Evolutionary conservation across 2,329 filamentous ascomycete species (phyloP).

Genomic region (Fusarium circinatum): DNA sequence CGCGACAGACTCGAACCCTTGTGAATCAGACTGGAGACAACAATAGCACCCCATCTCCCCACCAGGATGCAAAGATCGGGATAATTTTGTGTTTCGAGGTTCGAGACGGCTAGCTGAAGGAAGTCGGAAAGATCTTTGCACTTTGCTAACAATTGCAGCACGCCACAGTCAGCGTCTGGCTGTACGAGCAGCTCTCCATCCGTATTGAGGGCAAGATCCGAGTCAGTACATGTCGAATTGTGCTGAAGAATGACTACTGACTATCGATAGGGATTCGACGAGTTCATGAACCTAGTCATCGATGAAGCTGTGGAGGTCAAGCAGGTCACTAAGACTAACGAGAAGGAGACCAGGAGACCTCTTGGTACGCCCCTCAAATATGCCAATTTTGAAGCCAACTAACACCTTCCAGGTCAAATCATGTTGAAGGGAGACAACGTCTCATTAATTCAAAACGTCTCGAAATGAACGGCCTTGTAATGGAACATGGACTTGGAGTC

Average conservation of each 20-base stretch:
- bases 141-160: slow-evolving; percentile 61
- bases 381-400: background rate
- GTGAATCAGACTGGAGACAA: background rate
- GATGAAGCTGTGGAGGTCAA: slow-evolving; percentile 96
- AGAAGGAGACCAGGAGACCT: slow-evolving; percentile 78
- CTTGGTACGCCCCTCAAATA: slow-evolving; percentile 68
- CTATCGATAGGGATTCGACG: slow-evolving; percentile 85
- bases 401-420: slow-evolving; percentile 73
- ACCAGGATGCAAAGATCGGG: background rate
- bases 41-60: background rate
- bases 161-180: slow-evolving; percentile 90
- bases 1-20: background rate
- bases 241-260: background rate
- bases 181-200: slow-evolving; percentile 94
- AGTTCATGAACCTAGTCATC: slow-evolving; percentile 99
- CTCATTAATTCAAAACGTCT: slow-evolving; percentile 75
- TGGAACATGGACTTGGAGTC: slow-evolving; percentile 3
- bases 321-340: slow-evolving; percentile 80
- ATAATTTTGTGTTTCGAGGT: background rate
- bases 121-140: background rate
- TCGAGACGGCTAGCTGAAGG: background rate
- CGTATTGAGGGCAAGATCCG: slow-evolving; percentile 97
- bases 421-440: slow-evolving; percentile 90
- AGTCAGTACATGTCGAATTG: slow-evolving; percentile 62
- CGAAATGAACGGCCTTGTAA: slow-evolving; percentile 37